Base-by-base conservation (phyloP, 2,329 filamentous ascomycete genomes). In the Parastagonospora nodorum region DNA sequence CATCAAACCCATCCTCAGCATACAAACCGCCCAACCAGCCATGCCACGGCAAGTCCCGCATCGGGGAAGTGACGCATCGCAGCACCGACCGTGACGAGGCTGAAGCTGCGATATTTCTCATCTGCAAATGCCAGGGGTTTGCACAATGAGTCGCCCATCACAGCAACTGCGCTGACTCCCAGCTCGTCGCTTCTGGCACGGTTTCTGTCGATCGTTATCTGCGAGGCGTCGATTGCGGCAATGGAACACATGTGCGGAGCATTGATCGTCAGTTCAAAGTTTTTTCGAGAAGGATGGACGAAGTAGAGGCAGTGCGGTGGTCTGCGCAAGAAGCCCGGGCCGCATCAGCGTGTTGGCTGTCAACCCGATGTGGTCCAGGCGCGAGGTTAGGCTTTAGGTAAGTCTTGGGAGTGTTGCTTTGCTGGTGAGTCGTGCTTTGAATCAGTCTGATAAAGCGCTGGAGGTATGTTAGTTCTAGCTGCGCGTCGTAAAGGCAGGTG, bases 391-490 rank as follows among this genome's bases (percentile, higher is more conserved):
- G 19, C 4, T 33, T 14, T 40, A 7, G 2, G 44, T 41, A 1
- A 48, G 14, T 10, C 11, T 38, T 15, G 44, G 15, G 12, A 39
- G 42, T 16, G 16, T 53, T 8, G 39, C n/a, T 24, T 48, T 45
- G 38, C 53, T 53, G 19, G 50, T 58, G 9, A 49, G 43, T 11
- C 48, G 46, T 11, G 43, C 29, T 28, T 55, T 49, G 16, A 48
- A 55, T 40, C 46, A 55, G 35, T 37, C 35, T 37, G 14, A 8
- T 8, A 37, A 10, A 7, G 35, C 35, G 19, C 35, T 37, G 7
- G 35, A 8, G 3, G 3, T 24, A 24, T 24, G 5, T 3, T 3
- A 24, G 19, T 24, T 5, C 19, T 5, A 24, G 19, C 19, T 24
- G 19, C 19, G 5, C 19, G 19, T 5, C 19, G 3, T 24, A 5